A percentile compares a stretch with the other conserved stretches of the same genome.
Conservation (phyloP, 83 land plant genomes). For the Isoetes engelmannii region DNA sequence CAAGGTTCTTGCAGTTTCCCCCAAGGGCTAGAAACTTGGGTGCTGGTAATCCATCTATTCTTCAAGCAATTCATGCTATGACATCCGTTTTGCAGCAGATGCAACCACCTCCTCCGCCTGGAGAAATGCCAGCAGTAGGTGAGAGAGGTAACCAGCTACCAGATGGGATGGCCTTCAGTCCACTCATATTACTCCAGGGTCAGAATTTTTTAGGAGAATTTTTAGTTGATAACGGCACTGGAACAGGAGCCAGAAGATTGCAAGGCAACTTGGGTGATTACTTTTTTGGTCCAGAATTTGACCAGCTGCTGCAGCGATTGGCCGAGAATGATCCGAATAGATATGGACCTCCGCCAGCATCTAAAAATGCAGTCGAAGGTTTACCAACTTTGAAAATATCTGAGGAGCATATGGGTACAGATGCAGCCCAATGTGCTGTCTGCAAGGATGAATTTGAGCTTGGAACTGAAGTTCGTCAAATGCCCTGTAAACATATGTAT, state of each 20-base stretch:
- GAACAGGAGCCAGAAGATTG: constrained; percentile 30
- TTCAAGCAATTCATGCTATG: constrained; percentile 21
- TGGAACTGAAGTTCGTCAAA: constrained; percentile 42
- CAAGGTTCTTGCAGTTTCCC: neutral
- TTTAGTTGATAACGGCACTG: constrained; percentile 31
- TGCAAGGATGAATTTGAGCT: constrained; percentile 56
- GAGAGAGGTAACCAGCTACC: constrained; percentile 2
- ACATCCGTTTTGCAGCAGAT: constrained; percentile 23
- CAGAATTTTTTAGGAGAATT: constrained; percentile 30
- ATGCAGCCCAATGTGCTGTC: constrained; percentile 54
- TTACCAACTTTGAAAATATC: constrained; percentile 52
- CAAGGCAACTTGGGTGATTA: constrained; percentile 40
- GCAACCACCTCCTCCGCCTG: constrained; percentile 14
- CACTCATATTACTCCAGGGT: constrained; percentile 37
- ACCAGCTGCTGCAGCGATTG: constrained; percentile 50
- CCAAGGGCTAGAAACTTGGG: neutral
- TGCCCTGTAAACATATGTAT: constrained; percentile 63
- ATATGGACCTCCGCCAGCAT: constrained; percentile 54
- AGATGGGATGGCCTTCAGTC: constrained; percentile 8
- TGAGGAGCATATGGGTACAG: constrained; percentile 39
- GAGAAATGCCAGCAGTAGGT: constrained; percentile 2
- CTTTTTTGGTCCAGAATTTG: constrained; percentile 45
- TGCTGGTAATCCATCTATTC: constrained; percentile 18
- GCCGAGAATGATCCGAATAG: constrained; percentile 29
- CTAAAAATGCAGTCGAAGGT: constrained; percentile 40